phyloP scores from a whole-genome alignment of 306 rosid genomes.

The Cucumis sativus region Cucumber_9930_V3 NC_026661.2:22269001-22269500 shows the following conservation, averaged over 20 bases:
- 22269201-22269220: background rate
- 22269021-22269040: background rate
- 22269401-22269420: too few species aligned
- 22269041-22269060: background rate
- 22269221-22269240: background rate
- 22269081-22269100: background rate
- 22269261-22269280: background rate
- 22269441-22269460: too few species aligned
- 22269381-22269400: too few species aligned
- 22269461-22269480: too few species aligned
- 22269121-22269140: background rate
- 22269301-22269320: too few species aligned
- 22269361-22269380: too few species aligned
- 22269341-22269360: background rate
- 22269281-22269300: too few species aligned
- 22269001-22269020: background rate
- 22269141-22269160: background rate
- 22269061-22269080: too few species aligned
- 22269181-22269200: background rate
- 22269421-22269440: too few species aligned
- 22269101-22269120: background rate
- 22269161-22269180: background rate
- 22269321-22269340: background rate
- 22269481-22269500: background rate
- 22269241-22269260: background rate